Evolutionary conservation across 768 basidiomycete species (phyloP).

Genomic region (Trametopsis cervina): DNA sequence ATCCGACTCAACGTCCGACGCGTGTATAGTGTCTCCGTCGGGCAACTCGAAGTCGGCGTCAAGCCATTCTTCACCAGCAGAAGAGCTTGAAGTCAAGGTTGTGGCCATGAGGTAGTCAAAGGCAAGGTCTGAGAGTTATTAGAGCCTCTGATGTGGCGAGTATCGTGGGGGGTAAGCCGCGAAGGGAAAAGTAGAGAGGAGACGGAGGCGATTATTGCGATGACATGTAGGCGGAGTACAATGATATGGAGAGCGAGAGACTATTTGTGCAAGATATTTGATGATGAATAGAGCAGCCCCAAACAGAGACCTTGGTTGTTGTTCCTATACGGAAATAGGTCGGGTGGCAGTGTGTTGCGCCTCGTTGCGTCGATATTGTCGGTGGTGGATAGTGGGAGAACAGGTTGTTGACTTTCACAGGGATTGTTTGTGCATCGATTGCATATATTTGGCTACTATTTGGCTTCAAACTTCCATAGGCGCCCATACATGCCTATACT

Average conservation of each 20-base stretch:
- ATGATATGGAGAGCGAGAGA: background rate
- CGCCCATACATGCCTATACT: background rate
- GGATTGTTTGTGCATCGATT: background rate
- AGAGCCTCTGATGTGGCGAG: constrained; percentile 15
- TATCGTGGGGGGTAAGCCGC: constrained; percentile 17
- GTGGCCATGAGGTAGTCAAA: constrained; percentile 42
- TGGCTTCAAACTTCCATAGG: background rate
- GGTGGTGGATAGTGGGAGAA: background rate
- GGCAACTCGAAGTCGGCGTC: constrained; percentile 85
- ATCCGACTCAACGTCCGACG: constrained; percentile 51
- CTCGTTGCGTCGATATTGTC: background rate
- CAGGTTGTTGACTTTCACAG: background rate
- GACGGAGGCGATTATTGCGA: constrained; percentile 11
- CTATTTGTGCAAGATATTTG: background rate
- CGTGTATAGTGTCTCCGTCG: constrained; percentile 62
- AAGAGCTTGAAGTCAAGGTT: constrained; percentile 44
- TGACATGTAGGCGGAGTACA: constrained; percentile 8
- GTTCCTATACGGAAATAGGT: constrained; percentile 1
- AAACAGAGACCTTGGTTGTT: background rate
- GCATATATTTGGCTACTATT: constrained; percentile 1
- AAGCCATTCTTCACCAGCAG: constrained; percentile 72
- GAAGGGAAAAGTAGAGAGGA: constrained; percentile 10
- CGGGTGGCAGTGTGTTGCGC: background rate
- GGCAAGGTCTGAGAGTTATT: constrained; percentile 10
- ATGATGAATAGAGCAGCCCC: background rate